Conservation (phyloP, 345 rosid genomes). For the Turritis glabra region DNA sequence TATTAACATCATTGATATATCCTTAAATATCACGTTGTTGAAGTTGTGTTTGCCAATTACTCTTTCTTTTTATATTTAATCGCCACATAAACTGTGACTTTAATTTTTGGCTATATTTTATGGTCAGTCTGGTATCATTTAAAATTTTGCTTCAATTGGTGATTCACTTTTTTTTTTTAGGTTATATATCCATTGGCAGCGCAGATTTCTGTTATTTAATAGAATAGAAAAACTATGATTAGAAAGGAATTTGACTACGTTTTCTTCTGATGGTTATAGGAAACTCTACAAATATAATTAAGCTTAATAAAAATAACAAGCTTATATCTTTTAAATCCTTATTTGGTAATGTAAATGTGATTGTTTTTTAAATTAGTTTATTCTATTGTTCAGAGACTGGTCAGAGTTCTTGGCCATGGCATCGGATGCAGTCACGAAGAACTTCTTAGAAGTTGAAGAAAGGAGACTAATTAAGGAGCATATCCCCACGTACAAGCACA, state of each 20-base stretch:
- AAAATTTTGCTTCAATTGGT: too few relatives aligned
- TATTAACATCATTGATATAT: too few relatives aligned
- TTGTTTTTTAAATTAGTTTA: neutral
- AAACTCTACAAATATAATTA: neutral
- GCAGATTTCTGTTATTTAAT: too few relatives aligned
- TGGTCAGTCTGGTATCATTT: too few relatives aligned
- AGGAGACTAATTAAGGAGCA: slow-evolving; percentile 31
- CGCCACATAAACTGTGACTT: too few relatives aligned
- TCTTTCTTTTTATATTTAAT: too few relatives aligned
- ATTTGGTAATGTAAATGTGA: neutral
- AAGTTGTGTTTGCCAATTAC: too few relatives aligned
- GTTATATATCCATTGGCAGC: too few relatives aligned
- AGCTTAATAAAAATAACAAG: neutral
- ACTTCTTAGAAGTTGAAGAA: slow-evolving; percentile 60
- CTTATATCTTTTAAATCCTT: neutral
- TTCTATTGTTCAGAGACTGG: slow-evolving; percentile 64
- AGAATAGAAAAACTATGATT: neutral
- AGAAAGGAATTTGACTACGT: neutral
- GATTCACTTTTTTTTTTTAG: too few relatives aligned
- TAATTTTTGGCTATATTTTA: too few relatives aligned
- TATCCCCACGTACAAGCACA: slow-evolving; percentile 36
- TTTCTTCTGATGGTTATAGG: neutral
- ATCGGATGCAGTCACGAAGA: slow-evolving; percentile 64
- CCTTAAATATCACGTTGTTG: too few relatives aligned
- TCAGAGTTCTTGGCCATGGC: slow-evolving; percentile 65